These are phyloP conservation scores for Haemoproteus tartakovskyi DNA, from an alignment of 169 alveolate species.

Conservation along the genomic window DNA sequence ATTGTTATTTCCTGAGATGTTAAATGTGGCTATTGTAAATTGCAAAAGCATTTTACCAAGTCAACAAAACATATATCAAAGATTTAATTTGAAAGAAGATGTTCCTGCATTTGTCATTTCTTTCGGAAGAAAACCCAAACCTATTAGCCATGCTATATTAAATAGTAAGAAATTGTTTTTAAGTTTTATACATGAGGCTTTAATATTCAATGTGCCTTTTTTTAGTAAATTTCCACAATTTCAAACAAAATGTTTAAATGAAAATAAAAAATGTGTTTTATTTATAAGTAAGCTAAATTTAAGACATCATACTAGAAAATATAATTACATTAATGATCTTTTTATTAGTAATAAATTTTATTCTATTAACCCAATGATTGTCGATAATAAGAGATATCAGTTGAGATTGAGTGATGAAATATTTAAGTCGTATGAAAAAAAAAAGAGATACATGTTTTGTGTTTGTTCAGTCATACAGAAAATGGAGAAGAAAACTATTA, in stretches of 20 bases:
- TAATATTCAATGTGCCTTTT: constrained; percentile 46
- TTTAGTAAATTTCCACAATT: constrained; percentile 64
- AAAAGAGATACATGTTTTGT: constrained; percentile 51
- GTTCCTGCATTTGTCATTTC: constrained; percentile 30
- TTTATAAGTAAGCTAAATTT: constrained; percentile 12
- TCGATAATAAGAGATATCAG: constrained; percentile 15
- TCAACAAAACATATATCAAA: constrained; percentile 31
- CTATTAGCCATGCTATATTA: constrained; percentile 3
- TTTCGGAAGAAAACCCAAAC: constrained; percentile 61
- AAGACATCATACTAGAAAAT: constrained; percentile 2
- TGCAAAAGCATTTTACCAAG: constrained; percentile 51
- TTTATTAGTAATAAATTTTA: constrained; percentile 55
- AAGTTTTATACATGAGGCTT: constrained; percentile 28
- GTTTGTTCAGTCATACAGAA: constrained; percentile 9
- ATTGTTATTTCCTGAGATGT: constrained; percentile 21
- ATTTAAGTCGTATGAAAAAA: constrained; percentile 13
- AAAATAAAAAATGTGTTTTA: constrained; percentile 43
- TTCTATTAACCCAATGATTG: constrained; percentile 21
- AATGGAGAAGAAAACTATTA: neutral
- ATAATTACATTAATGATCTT: constrained; percentile 58
- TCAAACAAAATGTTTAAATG: constrained; percentile 50
- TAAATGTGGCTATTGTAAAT: constrained; percentile 46
- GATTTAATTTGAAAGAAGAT: constrained; percentile 14
- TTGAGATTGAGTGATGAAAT: constrained; percentile 51
- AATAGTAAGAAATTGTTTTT: constrained; percentile 41